Evolutionary conservation across 2,329 filamentous ascomycete genomes (phyloP).

Genomic region (Seiridium cupressi): DNA sequence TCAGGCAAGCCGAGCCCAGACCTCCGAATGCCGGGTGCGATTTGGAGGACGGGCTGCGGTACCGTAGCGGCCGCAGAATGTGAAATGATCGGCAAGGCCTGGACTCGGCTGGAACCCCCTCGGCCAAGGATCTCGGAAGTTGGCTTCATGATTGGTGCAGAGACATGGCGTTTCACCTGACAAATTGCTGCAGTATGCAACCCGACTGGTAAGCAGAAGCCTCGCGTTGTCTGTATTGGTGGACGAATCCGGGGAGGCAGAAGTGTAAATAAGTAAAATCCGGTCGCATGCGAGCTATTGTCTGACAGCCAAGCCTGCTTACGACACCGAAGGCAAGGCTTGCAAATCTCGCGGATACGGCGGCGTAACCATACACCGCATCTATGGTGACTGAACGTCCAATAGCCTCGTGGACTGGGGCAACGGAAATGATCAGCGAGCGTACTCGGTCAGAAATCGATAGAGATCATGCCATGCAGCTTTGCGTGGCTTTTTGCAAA

Average conservation of each 20-base stretch:
- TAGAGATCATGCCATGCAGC: not conserved
- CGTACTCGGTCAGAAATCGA: not conserved
- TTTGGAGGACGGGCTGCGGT: not conserved
- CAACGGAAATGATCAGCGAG: slow-evolving; percentile 3
- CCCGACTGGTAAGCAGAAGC: too few species aligned
- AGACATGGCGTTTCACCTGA: too few species aligned
- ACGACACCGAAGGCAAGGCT: not conserved
- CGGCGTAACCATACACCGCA: slow-evolving; percentile 1
- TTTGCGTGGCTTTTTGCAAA: not conserved
- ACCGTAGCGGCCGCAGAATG: not conserved
- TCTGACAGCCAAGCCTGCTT: not conserved
- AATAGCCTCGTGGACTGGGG: not conserved
- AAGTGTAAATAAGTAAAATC: not conserved
- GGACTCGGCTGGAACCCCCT: slow-evolving; percentile 5
- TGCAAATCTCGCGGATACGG: not conserved
- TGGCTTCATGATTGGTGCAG: not conserved
- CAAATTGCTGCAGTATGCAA: too few species aligned
- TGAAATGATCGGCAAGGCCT: slow-evolving; percentile 6
- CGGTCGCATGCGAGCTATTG: not conserved
- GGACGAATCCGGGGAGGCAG: not conserved
- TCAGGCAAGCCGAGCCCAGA: not conserved
- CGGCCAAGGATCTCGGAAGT: not conserved
- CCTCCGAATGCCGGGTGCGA: not conserved
- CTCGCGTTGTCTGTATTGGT: not conserved
- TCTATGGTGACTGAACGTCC: not conserved